These are phyloP conservation scores for Clonostachys sp. DNA, from an alignment of 2,329 filamentous ascomycete species.

Conservation along the genomic window DNA sequence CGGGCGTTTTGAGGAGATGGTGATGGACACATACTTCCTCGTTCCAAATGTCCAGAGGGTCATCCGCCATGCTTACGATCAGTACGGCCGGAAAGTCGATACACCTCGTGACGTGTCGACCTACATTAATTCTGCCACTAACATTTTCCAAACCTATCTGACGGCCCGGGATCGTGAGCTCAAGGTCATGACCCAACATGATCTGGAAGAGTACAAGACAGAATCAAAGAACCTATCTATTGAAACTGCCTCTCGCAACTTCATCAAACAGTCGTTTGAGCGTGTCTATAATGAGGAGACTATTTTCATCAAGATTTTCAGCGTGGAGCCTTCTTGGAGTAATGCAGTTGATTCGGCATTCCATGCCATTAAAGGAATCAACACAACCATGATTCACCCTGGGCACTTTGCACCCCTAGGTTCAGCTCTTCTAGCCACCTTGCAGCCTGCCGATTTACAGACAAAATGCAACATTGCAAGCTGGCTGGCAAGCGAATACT, in stretches of 20 bases:
- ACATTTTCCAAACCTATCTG: constrained; percentile 49
- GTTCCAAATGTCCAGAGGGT: constrained; percentile 52
- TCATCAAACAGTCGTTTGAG: constrained; percentile 56
- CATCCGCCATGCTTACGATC: constrained; percentile 45
- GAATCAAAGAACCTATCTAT: constrained; percentile 42
- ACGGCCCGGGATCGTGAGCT: constrained; percentile 48
- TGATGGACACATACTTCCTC: constrained; percentile 50
- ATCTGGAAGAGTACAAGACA: constrained; percentile 48
- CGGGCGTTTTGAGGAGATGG: constrained; percentile 54
- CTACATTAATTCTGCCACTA: constrained; percentile 48
- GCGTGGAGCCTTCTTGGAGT: constrained; percentile 49
- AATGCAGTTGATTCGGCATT: constrained; percentile 45
- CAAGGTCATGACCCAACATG: constrained; percentile 45
- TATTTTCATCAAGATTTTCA: constrained; percentile 51
- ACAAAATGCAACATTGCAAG: constrained; percentile 51
- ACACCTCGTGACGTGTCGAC: constrained; percentile 40
- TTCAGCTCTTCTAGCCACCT: constrained; percentile 38
- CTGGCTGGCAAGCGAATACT: constrained; percentile 55
- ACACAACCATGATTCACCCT: constrained; percentile 46
- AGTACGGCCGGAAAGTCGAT: constrained; percentile 39
- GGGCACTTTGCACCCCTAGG: constrained; percentile 50
- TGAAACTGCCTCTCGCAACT: constrained; percentile 53
- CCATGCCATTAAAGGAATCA: constrained; percentile 39
- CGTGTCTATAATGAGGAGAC: constrained; percentile 49
- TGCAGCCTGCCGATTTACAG: constrained; percentile 41